Evolutionary conservation across 163 green algal genomes (phyloP), one percentile per base, ranked within the genome.

Genomic region (Scenedesmus sp.): DNA sequence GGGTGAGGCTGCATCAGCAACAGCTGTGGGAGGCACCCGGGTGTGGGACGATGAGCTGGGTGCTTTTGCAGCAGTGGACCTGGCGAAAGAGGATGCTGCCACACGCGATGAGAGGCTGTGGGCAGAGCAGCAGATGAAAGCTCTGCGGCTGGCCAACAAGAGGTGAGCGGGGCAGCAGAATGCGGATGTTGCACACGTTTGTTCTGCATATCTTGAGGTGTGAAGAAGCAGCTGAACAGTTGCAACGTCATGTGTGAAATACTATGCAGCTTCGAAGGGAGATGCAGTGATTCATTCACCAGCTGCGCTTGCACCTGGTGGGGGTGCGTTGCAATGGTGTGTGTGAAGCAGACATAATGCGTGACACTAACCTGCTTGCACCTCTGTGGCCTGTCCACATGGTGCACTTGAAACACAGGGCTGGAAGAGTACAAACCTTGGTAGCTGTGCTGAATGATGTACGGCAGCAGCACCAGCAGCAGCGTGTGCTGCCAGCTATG

Each of bases 401-500:
- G 46, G 1, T 26, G 77, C 34, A 55, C 66, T 62, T 9, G 12
- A 34, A 62, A 10, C 2, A 55, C 87, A 91, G 87, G 52, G 52
- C 54, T 12, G 87, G 87, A 15, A 81, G 52, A 26, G 2, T 52
- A 4, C 20, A 74, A 26, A 16, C 67, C 9, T 70, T 91, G 74
- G 60, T 23, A 60, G 67, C 57, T 26, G 59, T 86, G 73, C 70
- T 91, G 26, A 8, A 91, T 9, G 57, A 59, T 12, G 12, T 91
- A 15, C 67, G 56, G 34, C 67, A 91, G 87, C 67, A 91, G 87
- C 87, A 91, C 57, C 87, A 91, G 46, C n/a, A 85, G n/a, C 64
- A 91, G 87, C 67, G 87, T 2, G 73, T 86, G 52, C 10, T 85
- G 74, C 23, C 74, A 60, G 87, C 87, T n/a, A 79, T 74, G 67